phyloP scores from a whole-genome alignment of 1,284 basidiomycete genomes.

The Kwoniella shivajii region DNA sequence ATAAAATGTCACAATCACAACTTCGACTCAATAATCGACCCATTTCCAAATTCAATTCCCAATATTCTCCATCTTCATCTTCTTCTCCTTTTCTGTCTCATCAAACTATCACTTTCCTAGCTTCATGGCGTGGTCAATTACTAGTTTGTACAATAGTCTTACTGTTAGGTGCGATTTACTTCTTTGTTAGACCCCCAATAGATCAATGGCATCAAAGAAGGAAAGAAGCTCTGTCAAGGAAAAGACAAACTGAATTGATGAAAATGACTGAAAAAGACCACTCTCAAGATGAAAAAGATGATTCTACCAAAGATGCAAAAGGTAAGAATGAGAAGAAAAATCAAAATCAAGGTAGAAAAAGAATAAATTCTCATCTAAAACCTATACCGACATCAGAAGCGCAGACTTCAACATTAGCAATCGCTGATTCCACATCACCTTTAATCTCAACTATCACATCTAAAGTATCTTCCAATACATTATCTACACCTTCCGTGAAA shows the following conservation, averaged over 20 bases:
- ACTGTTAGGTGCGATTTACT: slow-evolving; percentile 44
- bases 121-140: slow-evolving; percentile 52
- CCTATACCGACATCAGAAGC: background rate
- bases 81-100: slow-evolving; percentile 29
- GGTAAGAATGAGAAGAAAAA: slow-evolving; percentile 35
- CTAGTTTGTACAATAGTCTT: slow-evolving; percentile 46
- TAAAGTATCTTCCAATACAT: too few relatives aligned
- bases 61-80: slow-evolving; percentile 4
- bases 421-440: too few relatives aligned
- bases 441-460: too few relatives aligned
- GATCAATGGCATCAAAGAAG: slow-evolving; percentile 27
- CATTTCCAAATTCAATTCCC: slow-evolving; percentile 4
- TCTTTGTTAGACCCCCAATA: slow-evolving; percentile 41
- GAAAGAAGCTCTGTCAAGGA: slow-evolving; percentile 31
- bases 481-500: too few relatives aligned
- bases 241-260: slow-evolving; percentile 36
- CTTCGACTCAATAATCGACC: background rate
- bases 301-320: slow-evolving; percentile 10
- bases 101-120: slow-evolving; percentile 45
- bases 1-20: slow-evolving; percentile 4
- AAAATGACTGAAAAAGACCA: slow-evolving; percentile 21
- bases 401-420: too few relatives aligned
- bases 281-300: slow-evolving; percentile 6
- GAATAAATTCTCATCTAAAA: slow-evolving; percentile 16
- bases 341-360: slow-evolving; percentile 33